Percentiles rank a stretch among this genome's conserved stretches.
These are phyloP conservation scores for Zygotorulaspora mrakii DNA, from an alignment of 1,139 yeast genomes.

Conservation along the genomic window DNA sequence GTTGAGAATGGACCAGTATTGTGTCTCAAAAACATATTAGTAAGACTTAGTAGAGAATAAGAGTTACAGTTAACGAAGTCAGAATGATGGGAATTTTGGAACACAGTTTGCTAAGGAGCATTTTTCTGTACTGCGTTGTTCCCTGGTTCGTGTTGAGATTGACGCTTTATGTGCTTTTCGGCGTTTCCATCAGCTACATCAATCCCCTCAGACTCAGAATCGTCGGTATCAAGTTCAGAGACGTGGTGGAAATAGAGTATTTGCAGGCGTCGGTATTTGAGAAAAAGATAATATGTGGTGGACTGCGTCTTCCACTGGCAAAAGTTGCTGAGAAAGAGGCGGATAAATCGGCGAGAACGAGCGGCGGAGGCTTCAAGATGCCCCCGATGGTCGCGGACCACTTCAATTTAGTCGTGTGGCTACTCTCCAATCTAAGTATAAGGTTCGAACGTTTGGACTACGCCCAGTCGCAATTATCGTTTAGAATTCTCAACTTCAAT, in stretches of 20 bases:
- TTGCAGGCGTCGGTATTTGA: slow-evolving; percentile 21
- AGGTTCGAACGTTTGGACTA: slow-evolving; percentile 3
- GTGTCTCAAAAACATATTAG: not conserved
- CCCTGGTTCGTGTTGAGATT: slow-evolving; percentile 9
- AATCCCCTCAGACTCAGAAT: slow-evolving; percentile 24
- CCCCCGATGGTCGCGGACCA: not conserved
- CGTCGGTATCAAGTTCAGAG: slow-evolving; percentile 14
- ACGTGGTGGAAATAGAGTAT: slow-evolving; percentile 18
- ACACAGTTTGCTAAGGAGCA: slow-evolving; percentile 3
- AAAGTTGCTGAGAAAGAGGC: too few species aligned
- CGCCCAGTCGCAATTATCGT: slow-evolving; percentile 1
- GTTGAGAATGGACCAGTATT: too few species aligned
- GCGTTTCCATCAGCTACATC: slow-evolving; percentile 14
- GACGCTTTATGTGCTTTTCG: slow-evolving; percentile 6
- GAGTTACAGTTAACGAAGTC: not conserved
- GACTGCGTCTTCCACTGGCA: slow-evolving; percentile 11
- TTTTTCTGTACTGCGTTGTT: slow-evolving; percentile 5
- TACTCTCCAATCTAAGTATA: slow-evolving; percentile 2
- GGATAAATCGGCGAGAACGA: not conserved
- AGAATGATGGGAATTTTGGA: too few species aligned
- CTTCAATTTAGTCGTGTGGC: not conserved
- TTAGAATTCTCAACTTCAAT: slow-evolving; percentile 2
- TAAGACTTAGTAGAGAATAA: not conserved
- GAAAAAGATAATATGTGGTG: slow-evolving; percentile 19
- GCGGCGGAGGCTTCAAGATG: not conserved